A percentile compares a stretch with the other conserved stretches of the same genome.
Evolutionary conservation across 176 grass and related monocot genomes (phyloP).

Genomic region (Panicum miliaceum): DNA sequence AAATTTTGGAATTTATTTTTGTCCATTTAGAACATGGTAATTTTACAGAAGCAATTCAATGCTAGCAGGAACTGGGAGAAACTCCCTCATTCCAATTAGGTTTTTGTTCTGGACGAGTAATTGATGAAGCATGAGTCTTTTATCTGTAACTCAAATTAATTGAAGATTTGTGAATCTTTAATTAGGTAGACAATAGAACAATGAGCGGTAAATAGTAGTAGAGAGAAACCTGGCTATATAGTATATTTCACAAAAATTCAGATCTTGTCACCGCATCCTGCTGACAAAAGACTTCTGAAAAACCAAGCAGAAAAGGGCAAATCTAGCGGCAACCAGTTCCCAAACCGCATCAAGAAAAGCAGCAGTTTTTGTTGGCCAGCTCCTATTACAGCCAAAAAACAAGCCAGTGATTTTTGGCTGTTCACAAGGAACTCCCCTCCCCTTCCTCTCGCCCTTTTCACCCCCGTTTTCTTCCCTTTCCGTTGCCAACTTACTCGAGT

Average conservation of each 20-base stretch:
- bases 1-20: background rate
- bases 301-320: slow-evolving; percentile 21
- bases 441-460: slow-evolving; percentile 46
- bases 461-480: slow-evolving; percentile 37
- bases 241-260: background rate
- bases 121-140: background rate
- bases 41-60: background rate
- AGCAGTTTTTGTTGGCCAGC: slow-evolving; percentile 27
- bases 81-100: background rate
- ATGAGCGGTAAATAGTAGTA: background rate
- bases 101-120: background rate
- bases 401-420: background rate
- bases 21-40: background rate
- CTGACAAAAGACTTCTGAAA: slow-evolving; percentile 15
- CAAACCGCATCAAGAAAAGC: slow-evolving; percentile 4
- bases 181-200: background rate
- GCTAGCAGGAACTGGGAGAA: background rate
- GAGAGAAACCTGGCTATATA: background rate
- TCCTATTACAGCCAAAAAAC: background rate
- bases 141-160: background rate
- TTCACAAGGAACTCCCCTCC: slow-evolving; percentile 32
- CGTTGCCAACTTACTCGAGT: slow-evolving; percentile 45
- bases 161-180: background rate
- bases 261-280: slow-evolving; percentile 38
- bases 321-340: slow-evolving; percentile 5